Conservation (phyloP, 192 early-diverging fungal species). For the Coemansia reversa region DNA sequence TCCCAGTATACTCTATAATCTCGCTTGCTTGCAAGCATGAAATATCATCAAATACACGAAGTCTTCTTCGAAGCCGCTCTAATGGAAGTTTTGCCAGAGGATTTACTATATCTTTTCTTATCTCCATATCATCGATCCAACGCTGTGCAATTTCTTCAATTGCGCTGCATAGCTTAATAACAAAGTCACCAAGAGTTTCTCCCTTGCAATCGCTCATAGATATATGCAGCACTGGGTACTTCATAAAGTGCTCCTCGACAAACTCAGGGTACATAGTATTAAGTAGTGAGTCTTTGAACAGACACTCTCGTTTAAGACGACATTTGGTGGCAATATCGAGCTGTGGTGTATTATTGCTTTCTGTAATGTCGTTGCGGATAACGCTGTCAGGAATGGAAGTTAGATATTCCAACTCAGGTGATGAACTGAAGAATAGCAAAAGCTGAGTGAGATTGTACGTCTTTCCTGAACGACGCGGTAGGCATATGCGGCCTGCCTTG, state of each 20-base stretch:
- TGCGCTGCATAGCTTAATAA: conserved; percentile 9
- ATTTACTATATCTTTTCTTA: neutral
- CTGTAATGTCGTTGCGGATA: conserved; percentile 1
- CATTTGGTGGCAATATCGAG: conserved; percentile 18
- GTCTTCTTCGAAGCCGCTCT: neutral
- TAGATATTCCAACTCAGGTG: conserved; percentile 14
- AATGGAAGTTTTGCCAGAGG: too few species aligned
- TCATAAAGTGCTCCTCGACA: conserved; percentile 38
- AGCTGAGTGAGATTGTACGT: conserved; percentile 49
- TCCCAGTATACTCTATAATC: neutral
- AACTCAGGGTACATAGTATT: conserved; percentile 30
- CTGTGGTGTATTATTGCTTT: too few species aligned
- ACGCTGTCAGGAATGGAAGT: conserved; percentile 13
- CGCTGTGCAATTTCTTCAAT: neutral
- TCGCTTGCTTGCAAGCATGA: neutral
- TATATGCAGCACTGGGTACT: conserved; percentile 38
- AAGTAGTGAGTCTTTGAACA: conserved; percentile 34
- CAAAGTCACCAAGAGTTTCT: conserved; percentile 7
- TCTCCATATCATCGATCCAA: neutral
- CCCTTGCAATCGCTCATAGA: conserved; percentile 25
- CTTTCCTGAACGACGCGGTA: conserved; percentile 43
- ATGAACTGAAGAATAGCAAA: conserved; percentile 40
- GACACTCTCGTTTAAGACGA: conserved; percentile 27
- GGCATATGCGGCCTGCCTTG: conserved; percentile 32
- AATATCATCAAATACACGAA: too few species aligned